Evolutionary conservation across 352 stramenopile species (phyloP), one percentile per base, ranked within the genome.

Genomic region (Halophytophthora batemanensis): DNA sequence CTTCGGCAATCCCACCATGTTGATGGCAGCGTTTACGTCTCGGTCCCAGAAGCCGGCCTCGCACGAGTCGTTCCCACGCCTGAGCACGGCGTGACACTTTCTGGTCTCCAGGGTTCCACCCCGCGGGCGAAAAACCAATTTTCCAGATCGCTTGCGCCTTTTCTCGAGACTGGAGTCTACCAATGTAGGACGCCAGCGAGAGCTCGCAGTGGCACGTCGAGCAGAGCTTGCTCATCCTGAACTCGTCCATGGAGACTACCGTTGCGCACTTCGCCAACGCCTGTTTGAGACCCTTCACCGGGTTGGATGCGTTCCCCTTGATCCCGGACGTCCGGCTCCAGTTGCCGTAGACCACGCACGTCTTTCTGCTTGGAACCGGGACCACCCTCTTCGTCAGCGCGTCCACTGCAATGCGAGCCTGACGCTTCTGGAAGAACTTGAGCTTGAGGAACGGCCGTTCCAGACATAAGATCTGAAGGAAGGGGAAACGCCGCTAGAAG

Each of bases 341-440:
- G 43, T 49, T 18, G 44, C 41, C 28, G n/a, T 56, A 48, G 13
- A 39, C 48, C 18, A 56, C 48, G 19, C 48, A 49, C 38, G 35
- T 31, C 25, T 42, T 23, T 25, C 25, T 36, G 39, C 31, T 56
- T 3, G 19, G 38, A 35, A 14, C 28, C 6, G 39, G 48, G 1
- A 56, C 48, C 18, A 56, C 29, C 10, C 48, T 14, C 37, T 41
- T 43, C 29, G 48, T 39, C 39, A 56, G 31, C 2, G 38, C 48
- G 22, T 56, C 48, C 25, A 56, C 2, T 23, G 48, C 38, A 3
- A 15, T 41, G 19, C 14, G 41, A 34, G 17, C 38, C 6, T 0
- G 6, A 15, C 48, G 39, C 4, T 48, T 21, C 10, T 48, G 11
- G 2, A 31, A 31, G 17, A 50, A 50, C 17, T 31, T 17, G 38